phyloP scores from a whole-genome alignment of 345 rosid species.

The Pistacia vera region DNA sequence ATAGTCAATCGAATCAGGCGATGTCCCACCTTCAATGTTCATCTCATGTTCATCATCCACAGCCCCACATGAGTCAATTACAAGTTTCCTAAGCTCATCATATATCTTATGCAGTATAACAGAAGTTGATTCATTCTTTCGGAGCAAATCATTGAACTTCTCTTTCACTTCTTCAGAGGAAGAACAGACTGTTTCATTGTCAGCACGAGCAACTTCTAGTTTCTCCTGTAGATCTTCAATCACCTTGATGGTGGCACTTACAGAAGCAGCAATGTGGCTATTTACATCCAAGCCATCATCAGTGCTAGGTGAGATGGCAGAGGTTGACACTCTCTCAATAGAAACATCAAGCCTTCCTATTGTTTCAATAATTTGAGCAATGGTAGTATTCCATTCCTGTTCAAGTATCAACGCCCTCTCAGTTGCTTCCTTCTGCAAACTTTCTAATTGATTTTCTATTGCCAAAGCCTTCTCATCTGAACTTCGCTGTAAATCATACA shows the following conservation, averaged over 20 bases:
- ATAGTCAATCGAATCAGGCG: slow-evolving; percentile 47
- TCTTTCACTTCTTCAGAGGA: slow-evolving; percentile 53
- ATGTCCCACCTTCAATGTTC: slow-evolving; percentile 31
- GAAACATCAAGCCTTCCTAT: slow-evolving; percentile 60
- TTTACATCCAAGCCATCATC: slow-evolving; percentile 43
- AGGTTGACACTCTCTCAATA: slow-evolving; percentile 31
- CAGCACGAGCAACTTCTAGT: slow-evolving; percentile 46
- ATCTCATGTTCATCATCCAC: slow-evolving; percentile 32
- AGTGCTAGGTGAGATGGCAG: slow-evolving; percentile 28
- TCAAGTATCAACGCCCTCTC: slow-evolving; percentile 52
- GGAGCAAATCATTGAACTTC: slow-evolving; percentile 45
- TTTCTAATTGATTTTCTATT: slow-evolving; percentile 53
- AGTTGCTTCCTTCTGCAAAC: slow-evolving; percentile 50
- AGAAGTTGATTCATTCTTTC: slow-evolving; percentile 45
- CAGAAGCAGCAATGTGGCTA: slow-evolving; percentile 46
- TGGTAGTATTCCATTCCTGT: slow-evolving; percentile 49
- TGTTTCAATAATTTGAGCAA: slow-evolving; percentile 49
- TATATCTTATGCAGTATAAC: slow-evolving; percentile 42
- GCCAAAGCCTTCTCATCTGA: slow-evolving; percentile 44
- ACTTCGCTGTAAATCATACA: slow-evolving; percentile 50
- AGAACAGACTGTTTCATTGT: slow-evolving; percentile 43
- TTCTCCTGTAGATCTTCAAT: slow-evolving; percentile 62
- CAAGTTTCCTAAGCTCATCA: slow-evolving; percentile 49
- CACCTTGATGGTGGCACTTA: slow-evolving; percentile 51
- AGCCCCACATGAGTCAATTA: slow-evolving; percentile 42